Evolutionary conservation across 116 monocot genomes (phyloP), one percentile per base, ranked within the genome.

Genomic region (Posidonia oceanica): DNA sequence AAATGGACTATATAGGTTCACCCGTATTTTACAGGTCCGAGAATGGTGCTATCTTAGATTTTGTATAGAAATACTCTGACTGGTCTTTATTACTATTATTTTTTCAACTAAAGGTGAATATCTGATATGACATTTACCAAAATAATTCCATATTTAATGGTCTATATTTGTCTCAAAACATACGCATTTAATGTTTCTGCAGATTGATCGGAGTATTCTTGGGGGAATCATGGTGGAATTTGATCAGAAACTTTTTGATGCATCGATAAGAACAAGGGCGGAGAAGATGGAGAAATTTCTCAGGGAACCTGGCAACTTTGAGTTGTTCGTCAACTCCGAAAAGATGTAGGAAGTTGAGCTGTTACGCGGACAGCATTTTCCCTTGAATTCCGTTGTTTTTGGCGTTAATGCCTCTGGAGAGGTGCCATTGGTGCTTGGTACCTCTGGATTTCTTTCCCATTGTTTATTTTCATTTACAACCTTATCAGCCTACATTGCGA

Each of bases 181-280:
- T 66, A 3, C 4, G 42, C 3, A 44, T 58, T 37, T 29, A 18
- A 55, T 56, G 54, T 17, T 39, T 37, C 59, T 59, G 22, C 80
- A 94, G 94, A 84, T 94, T 69, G 88, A 94, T 69, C 83, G 76
- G 21, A 90, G 70, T 77, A 90, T 94, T 69, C 71, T 94, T 18
- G 94, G 94, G 51, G 94, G 94, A 51, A 56, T 94, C 61, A 82
- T 94, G 65, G 71, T 94, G 38, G 88, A 94, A 68, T 91, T 90
- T 67, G 84, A 77, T 13, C 84, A 86, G 79, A 91, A 86, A 77
- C 82, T 94, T 14, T 82, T 90, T 11, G 94, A 94, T 55, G 86
- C 86, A 74, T 94, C 94, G 0, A 91, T 94, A 71, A 90, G 72
- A 80, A 94, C 91, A 7, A 87, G 91, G 73, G 94, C 91, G 0